Base-by-base conservation (phyloP, 257 asterid genomes). In the Nyctanthes arbortristis region DNA sequence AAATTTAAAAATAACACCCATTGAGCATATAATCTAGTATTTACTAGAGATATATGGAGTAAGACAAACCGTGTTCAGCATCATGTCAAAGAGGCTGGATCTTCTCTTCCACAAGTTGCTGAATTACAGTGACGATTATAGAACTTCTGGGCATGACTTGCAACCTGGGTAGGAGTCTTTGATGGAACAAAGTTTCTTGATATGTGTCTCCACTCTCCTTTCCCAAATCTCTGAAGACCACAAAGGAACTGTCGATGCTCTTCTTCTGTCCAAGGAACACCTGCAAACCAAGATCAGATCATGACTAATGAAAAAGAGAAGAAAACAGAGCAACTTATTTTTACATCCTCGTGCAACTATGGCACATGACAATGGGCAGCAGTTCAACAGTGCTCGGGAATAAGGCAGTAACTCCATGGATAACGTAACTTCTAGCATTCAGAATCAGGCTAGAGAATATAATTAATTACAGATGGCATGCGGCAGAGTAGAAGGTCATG, bases 81-180 rank as follows among this genome's bases (percentile, higher is more conserved):
- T 89, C 80, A 85, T 87, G 84, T 91, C 96, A 40, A 91, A 91
- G 75, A 91, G 90, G 86, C 96, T 89, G 74, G 91, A 74, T n/a
- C 95, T 84, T 73, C 90, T 80, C 80, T 79, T 91, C 88, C 85
- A 31, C 90, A 81, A 52, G 74, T 65, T 37, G 86, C 80, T 16
- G 24, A 43, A 74, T 77, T 79, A 54, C 61, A 84, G 80, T 85
- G 93, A 39, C 96, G 88, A 73, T 89, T 86, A 61, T 87, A 91
- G 76, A 89, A 85, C 93, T 91, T 91, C 40, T 91, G 97, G 30
- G 97, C 97, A n/a, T 91, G 97, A 84, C 97, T 91, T 52, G 97
- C 97, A 10, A 91, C 96, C 81, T 89, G 97, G 10, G 89, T 82
- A 11, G 97, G 88, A 34, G 95, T 91, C 69, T 90, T 81, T 54